Conservation (phyloP, 345 rosid species). For the Melaleuca alternifolia region DNA sequence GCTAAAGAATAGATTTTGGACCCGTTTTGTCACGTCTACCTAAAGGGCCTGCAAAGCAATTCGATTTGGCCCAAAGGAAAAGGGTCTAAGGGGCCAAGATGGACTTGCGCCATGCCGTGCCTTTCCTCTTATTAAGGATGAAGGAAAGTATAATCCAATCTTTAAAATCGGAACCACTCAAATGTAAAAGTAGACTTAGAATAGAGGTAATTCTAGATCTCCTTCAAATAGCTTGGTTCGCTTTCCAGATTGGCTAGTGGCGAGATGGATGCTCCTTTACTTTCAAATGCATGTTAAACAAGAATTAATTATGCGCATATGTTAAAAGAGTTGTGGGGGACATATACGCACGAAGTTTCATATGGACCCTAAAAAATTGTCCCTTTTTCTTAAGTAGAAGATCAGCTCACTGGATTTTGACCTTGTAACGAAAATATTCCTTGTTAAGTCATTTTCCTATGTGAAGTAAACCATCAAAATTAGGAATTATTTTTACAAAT, state of each 20-base stretch:
- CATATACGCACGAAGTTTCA: neutral
- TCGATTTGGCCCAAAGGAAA: neutral
- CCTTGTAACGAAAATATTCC: neutral
- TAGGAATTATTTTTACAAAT: neutral
- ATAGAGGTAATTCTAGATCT: no score
- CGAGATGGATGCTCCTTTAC: neutral
- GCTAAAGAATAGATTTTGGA: neutral
- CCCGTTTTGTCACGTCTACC: fast-evolving
- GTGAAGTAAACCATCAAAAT: neutral
- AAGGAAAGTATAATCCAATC: no score
- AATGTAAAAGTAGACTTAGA: no score
- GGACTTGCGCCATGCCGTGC: neutral
- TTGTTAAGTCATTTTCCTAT: neutral
- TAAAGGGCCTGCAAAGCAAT: neutral
- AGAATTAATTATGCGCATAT: neutral
- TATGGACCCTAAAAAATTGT: neutral
- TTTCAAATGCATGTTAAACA: neutral
- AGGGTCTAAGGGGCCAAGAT: neutral
- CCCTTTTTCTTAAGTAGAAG: neutral
- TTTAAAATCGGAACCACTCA: no score
- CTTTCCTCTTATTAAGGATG: no score
- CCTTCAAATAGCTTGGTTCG: no score
- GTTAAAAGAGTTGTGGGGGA: neutral
- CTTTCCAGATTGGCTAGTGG: no score
- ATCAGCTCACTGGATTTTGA: neutral